Percentiles rank a stretch among this genome's conserved stretches.
phyloP scores from a whole-genome alignment of 2,329 filamentous ascomycete species.

The Diaporthe helianthi region DNA sequence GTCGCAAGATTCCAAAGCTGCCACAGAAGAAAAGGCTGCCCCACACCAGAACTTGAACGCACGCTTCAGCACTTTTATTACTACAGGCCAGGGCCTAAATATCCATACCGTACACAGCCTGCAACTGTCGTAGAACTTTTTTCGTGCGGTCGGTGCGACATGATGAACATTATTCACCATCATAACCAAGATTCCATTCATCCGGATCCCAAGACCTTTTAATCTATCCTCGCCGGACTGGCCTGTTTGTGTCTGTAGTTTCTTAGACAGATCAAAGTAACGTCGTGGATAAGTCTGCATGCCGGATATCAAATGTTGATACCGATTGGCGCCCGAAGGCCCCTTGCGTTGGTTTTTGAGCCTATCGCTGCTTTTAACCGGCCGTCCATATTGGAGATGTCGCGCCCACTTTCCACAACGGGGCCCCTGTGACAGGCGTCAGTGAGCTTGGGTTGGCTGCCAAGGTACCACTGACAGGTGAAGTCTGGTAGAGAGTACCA shows the following conservation, averaged over 20 bases:
- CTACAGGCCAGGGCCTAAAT: not conserved
- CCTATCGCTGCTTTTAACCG: constrained; percentile 14
- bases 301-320: not conserved
- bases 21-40: no score
- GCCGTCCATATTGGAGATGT: constrained; percentile 16
- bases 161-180: no score
- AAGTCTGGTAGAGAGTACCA: constrained; percentile 2
- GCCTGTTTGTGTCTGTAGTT: not conserved
- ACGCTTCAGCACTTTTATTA: not conserved
- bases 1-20: not conserved
- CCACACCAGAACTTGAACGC: not conserved
- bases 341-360: not conserved
- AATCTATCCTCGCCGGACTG: not conserved
- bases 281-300: not conserved
- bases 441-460: constrained; percentile 7
- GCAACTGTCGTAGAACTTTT: not conserved
- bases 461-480: not conserved
- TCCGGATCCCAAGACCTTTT: constrained; percentile 1
- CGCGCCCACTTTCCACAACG: constrained; percentile 11
- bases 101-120: not conserved
- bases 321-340: constrained; percentile 9
- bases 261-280: not conserved
- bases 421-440: not conserved
- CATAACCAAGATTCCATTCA: not conserved
- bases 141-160: not conserved